Evolutionary conservation across 1,139 yeast species (phyloP).

Genomic region (Taphrina flavorubra): DNA sequence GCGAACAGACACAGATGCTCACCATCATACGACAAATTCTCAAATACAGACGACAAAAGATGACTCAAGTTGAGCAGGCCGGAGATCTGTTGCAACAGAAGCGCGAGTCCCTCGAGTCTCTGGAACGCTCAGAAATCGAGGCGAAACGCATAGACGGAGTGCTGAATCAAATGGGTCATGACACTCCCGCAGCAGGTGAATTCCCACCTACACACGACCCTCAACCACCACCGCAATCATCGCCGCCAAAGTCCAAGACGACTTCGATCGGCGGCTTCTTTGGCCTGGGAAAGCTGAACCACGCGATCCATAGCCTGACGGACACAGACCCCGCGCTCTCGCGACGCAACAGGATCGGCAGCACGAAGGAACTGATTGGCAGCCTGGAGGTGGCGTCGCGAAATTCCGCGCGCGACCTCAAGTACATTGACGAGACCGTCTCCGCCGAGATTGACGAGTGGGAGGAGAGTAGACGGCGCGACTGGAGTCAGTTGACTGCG

Average conservation of each 20-base stretch:
- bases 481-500: slow-evolving; percentile 59
- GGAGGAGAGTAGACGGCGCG: slow-evolving; percentile 56
- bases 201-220: slow-evolving; percentile 39
- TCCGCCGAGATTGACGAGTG: slow-evolving; percentile 58
- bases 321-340: slow-evolving; percentile 74
- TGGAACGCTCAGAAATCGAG: slow-evolving; percentile 55
- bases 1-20: slow-evolving; percentile 80
- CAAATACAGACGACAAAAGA: slow-evolving; percentile 71
- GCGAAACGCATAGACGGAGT: slow-evolving; percentile 54
- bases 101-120: slow-evolving; percentile 51
- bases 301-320: slow-evolving; percentile 69
- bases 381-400: slow-evolving; percentile 38
- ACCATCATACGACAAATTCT: slow-evolving; percentile 69
- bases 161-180: slow-evolving; percentile 32
- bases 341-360: slow-evolving; percentile 62
- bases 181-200: slow-evolving; percentile 17
- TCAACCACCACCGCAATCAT: slow-evolving; percentile 27
- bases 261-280: slow-evolving; percentile 47
- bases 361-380: slow-evolving; percentile 60
- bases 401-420: slow-evolving; percentile 30
- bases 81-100: slow-evolving; percentile 60
- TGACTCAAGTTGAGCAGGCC: slow-evolving; percentile 67
- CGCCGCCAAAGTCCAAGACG: slow-evolving; percentile 36
- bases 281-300: slow-evolving; percentile 59
- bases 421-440: slow-evolving; percentile 31